These are phyloP conservation scores for Sporothrix protearum DNA, from an alignment of 2,329 filamentous ascomycete species.

Conservation along the genomic window DNA sequence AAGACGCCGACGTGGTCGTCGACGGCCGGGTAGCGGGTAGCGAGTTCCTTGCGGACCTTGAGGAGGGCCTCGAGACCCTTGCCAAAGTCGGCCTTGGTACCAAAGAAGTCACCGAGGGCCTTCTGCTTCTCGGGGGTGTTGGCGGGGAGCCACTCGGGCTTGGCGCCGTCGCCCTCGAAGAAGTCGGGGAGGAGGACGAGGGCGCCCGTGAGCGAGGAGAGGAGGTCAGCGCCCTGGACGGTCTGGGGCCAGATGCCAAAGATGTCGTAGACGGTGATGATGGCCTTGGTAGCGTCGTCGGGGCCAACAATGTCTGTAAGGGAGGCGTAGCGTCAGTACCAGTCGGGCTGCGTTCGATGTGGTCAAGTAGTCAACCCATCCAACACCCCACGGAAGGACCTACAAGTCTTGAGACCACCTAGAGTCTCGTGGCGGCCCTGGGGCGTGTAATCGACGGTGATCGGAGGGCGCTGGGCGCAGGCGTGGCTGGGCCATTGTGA, in stretches of 20 bases:
- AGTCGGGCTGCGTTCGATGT: background rate
- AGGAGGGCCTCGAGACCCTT: constrained; percentile 35
- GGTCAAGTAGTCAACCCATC: too few relatives aligned
- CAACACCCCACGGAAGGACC: constrained; percentile 21
- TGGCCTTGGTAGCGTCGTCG: constrained; percentile 36
- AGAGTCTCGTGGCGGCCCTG: constrained; percentile 42
- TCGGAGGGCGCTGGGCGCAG: constrained; percentile 38
- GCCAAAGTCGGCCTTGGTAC: constrained; percentile 33
- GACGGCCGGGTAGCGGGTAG: constrained; percentile 36
- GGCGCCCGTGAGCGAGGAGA: constrained; percentile 38
- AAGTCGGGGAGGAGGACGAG: constrained; percentile 43
- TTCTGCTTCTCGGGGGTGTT: constrained; percentile 45
- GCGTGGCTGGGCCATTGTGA: constrained; percentile 31
- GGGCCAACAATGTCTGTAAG: constrained; percentile 39
- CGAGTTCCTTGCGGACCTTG: constrained; percentile 35
- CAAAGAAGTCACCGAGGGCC: constrained; percentile 18
- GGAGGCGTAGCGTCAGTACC: background rate
- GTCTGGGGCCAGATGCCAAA: constrained; percentile 47
- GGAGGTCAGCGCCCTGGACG: constrained; percentile 47
- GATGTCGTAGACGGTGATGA: constrained; percentile 48
- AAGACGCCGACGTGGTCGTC: constrained; percentile 43
- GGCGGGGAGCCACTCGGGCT: constrained; percentile 38
- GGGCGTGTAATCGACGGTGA: constrained; percentile 39
- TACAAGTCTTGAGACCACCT: constrained; percentile 43
- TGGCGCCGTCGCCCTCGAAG: constrained; percentile 39